These are phyloP conservation scores for Trypanosoma lewisi DNA, from an alignment of 208 protist species.

Conservation along the genomic window DNA sequence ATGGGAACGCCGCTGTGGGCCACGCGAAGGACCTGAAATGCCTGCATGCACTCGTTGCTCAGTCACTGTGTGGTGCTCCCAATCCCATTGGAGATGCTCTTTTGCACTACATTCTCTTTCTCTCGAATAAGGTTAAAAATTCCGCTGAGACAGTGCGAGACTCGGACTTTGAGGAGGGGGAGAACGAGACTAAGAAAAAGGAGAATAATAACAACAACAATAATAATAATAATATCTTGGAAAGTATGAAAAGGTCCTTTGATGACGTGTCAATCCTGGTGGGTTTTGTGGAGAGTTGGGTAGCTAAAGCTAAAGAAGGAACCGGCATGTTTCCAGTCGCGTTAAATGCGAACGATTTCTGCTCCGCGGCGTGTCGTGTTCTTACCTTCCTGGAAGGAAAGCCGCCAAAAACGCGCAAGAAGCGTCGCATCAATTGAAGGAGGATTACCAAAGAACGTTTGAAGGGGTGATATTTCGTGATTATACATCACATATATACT, in stretches of 20 bases:
- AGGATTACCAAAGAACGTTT: background rate
- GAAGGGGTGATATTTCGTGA: background rate
- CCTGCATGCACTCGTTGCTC: constrained; percentile 80
- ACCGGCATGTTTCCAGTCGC: background rate
- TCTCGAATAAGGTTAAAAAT: constrained; percentile 17
- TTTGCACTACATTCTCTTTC: constrained; percentile 55
- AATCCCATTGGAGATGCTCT: constrained; percentile 65
- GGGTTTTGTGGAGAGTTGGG: constrained; percentile 15
- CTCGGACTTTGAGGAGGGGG: background rate
- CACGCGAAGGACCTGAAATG: constrained; percentile 81
- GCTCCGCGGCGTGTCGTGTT: constrained; percentile 36
- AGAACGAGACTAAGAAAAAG: background rate
- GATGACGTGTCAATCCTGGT: constrained; percentile 28
- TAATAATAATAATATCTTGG: constrained; percentile 1
- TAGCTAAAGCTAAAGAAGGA: constrained; percentile 1
- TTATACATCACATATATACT: no score
- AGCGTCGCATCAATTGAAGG: constrained; percentile 68
- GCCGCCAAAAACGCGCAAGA: constrained; percentile 46
- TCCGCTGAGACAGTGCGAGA: background rate
- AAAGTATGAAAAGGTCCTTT: constrained; percentile 6
- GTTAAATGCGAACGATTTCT: constrained; percentile 36
- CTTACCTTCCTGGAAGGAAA: constrained; percentile 56
- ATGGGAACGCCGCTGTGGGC: constrained; percentile 80
- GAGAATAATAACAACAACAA: background rate
- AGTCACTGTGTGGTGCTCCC: constrained; percentile 58